Conservation (phyloP, 202 grass and related monocot species). For the Panicum hallii region DNA sequence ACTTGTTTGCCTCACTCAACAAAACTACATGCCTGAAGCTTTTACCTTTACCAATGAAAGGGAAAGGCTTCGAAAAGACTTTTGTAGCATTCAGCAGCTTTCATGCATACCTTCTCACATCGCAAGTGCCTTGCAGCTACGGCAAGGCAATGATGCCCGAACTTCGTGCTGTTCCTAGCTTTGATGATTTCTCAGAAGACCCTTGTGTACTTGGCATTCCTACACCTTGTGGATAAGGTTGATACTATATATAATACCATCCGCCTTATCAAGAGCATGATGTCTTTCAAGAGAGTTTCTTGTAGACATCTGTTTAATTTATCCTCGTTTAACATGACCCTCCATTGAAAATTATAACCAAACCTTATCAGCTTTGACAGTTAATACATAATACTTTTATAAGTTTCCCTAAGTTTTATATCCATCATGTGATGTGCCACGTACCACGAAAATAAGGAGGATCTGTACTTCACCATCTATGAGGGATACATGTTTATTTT, state of each 20-base stretch:
- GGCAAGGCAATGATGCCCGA: slow-evolving; percentile 6
- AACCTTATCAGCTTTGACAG: background rate
- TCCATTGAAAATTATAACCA: background rate
- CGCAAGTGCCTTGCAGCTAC: slow-evolving; percentile 29
- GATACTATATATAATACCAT: background rate
- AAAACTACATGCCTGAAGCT: slow-evolving; percentile 31
- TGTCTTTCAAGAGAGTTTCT: background rate
- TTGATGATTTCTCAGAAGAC: slow-evolving; percentile 31
- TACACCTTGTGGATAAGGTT: slow-evolving; percentile 22
- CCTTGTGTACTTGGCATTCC: background rate
- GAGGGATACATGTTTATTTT: background rate
- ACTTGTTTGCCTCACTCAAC: slow-evolving; percentile 23
- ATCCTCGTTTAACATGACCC: background rate
- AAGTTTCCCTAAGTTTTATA: background rate
- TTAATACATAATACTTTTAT: background rate
- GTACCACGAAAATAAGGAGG: background rate
- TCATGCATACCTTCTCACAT: slow-evolving; percentile 2
- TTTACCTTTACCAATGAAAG: slow-evolving; percentile 41
- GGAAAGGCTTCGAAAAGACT: slow-evolving; percentile 13
- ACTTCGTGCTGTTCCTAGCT: background rate
- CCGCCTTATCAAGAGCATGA: background rate
- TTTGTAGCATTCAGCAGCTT: slow-evolving; percentile 27
- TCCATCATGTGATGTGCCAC: background rate
- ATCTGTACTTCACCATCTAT: background rate
- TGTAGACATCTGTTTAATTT: background rate